A percentile compares a stretch with the other conserved stretches of the same genome.
phyloP scores from a whole-genome alignment of 2,329 filamentous ascomycete species.

The Thielaviopsis musarum region DNA sequence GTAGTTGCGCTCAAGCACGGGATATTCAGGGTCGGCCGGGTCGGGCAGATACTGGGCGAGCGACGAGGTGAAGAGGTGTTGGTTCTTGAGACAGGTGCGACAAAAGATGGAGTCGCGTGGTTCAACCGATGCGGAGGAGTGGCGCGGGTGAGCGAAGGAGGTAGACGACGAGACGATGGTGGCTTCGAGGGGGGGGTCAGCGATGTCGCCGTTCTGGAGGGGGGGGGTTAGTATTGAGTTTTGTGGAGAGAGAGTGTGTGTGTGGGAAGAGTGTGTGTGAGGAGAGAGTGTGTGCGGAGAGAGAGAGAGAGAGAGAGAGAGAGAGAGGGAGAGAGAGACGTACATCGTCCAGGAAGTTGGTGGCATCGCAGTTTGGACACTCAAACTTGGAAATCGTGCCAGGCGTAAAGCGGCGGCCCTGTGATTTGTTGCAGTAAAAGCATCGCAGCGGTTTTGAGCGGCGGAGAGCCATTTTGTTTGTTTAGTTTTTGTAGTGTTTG shows the following conservation, averaged over 20 bases:
- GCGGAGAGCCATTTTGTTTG: slow-evolving; percentile 19
- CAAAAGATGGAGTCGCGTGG: slow-evolving; percentile 40
- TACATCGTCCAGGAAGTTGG: slow-evolving; percentile 81
- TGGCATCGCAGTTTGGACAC: slow-evolving; percentile 65
- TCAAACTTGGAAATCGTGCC: slow-evolving; percentile 44
- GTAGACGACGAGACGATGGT: slow-evolving; percentile 23
- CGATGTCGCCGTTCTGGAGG: slow-evolving; percentile 64
- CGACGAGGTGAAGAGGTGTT: slow-evolving; percentile 59
- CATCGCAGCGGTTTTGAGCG: slow-evolving; percentile 39
- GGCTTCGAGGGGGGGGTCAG: slow-evolving; percentile 59
- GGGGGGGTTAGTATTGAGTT: not conserved
- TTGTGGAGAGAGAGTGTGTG: not conserved
- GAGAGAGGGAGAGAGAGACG: slow-evolving; percentile 13
- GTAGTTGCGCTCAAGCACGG: slow-evolving; percentile 48
- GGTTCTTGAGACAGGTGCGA: slow-evolving; percentile 70
- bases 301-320: not conserved
- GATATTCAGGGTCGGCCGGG: slow-evolving; percentile 49
- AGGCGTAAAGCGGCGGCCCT: slow-evolving; percentile 40
- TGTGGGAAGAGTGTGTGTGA: not conserved
- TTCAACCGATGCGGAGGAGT: slow-evolving; percentile 18
- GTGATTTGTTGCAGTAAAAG: slow-evolving; percentile 69
- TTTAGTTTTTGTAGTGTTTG: not conserved
- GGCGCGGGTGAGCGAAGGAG: slow-evolving; percentile 10
- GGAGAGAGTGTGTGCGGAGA: no score
- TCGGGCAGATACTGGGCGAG: slow-evolving; percentile 67